These are phyloP conservation scores for Aurantiochytrium sp. DNA, from an alignment of 108 stramenopile genomes.

Conservation along the genomic window DNA sequence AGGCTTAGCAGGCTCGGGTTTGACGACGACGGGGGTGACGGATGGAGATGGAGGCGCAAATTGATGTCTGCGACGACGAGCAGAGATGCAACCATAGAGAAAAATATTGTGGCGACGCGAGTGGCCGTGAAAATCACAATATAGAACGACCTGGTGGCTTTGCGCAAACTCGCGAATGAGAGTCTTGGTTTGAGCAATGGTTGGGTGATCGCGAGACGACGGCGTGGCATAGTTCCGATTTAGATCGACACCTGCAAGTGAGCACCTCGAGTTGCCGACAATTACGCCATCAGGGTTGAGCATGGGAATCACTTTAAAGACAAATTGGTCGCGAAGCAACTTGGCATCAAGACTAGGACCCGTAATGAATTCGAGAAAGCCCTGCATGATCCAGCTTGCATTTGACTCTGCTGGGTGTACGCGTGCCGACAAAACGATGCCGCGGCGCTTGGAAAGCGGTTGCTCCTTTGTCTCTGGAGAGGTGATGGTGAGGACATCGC, in stretches of 20 bases:
- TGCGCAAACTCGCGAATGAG: slow-evolving; percentile 25
- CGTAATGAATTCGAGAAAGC: slow-evolving; percentile 43
- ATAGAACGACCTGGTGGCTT: slow-evolving; percentile 29
- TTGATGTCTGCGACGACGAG: not conserved
- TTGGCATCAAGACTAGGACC: slow-evolving; percentile 30
- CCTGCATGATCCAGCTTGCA: slow-evolving; percentile 55
- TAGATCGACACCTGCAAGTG: slow-evolving; percentile 48
- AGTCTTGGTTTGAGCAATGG: slow-evolving; percentile 31
- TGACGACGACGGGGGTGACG: not conserved
- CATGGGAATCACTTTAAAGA: slow-evolving; percentile 56
- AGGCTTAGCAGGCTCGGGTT: not conserved
- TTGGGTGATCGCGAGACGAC: slow-evolving; percentile 29
- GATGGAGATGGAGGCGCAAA: not conserved
- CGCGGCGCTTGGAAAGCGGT: not conserved
- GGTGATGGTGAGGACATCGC: slow-evolving; percentile 53
- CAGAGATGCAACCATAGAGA: slow-evolving; percentile 35
- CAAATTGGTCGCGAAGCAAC: slow-evolving; percentile 30
- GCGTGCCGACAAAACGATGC: slow-evolving; percentile 29
- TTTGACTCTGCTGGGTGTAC: slow-evolving; percentile 55
- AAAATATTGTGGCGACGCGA: slow-evolving; percentile 43
- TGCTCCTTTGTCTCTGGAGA: not conserved
- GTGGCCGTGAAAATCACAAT: slow-evolving; percentile 51
- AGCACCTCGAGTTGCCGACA: slow-evolving; percentile 52
- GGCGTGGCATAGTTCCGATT: slow-evolving; percentile 42
- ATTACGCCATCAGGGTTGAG: slow-evolving; percentile 59